Evolutionary conservation across 352 stramenopile genomes (phyloP), one percentile per base, ranked within the genome.

Genomic region (Globisporangium heterothallicum): DNA sequence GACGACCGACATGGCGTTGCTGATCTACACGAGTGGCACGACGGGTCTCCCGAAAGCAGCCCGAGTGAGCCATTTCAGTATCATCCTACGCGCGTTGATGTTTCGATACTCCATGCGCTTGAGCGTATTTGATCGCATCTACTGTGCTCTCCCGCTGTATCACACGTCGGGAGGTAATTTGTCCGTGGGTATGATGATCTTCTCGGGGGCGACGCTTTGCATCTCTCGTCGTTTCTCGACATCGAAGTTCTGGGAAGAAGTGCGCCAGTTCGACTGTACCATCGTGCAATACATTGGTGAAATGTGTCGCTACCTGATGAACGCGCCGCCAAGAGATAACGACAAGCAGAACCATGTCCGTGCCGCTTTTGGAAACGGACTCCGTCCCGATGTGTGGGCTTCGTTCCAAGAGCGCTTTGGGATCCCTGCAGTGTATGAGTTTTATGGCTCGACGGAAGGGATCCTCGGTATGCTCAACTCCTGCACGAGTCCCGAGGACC

Each of bases 371-470:
- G 91, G 91, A 6, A 97, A 97, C 49, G 91, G 91, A 1, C 51
- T 97, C 30, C 83, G 88, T 9, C 83, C 83, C 1, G 90, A 97
- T 56, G 73, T 95, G 22, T 97, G 91, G 90, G 61, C 58, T 2
- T 59, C 74, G 19, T 97, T 97, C 59, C 77, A 96, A 66, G 61
- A 78, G 13, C 78, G 87, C 24, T 97, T 95, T 58, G 61, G 71
- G 38, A 92, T 97, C 42, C 67, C 84, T 6, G 61, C 70, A 7
- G 83, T 97, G 42, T 88, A 82, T 36, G 90, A 98, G 71, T 97
- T 98, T 54, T 98, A 97, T 56, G 88, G 84, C 13, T 88, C 89
- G 0, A 97, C 91, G 0, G 91, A 98, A 62, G 86, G 85, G 0
- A 85, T 92, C 6, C 69, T 86, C 25, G 82, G 71, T 12, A 80